These are phyloP conservation scores for Calocera viscosa DNA, from an alignment of 768 basidiomycete species.

Conservation along the genomic window DNA sequence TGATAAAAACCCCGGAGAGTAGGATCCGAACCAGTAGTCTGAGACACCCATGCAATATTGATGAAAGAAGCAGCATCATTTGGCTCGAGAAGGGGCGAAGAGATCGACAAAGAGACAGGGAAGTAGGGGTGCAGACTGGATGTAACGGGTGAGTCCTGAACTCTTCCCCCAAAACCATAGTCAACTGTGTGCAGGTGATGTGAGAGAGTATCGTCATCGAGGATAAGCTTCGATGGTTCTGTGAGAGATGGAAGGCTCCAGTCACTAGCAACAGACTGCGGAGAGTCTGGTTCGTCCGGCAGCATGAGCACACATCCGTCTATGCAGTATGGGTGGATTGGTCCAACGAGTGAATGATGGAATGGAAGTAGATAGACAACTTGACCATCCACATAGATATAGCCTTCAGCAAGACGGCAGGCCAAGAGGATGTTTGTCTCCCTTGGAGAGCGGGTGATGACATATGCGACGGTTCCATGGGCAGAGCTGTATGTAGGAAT, in stretches of 20 bases:
- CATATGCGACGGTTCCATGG: background rate
- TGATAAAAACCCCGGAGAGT: background rate
- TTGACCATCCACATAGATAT: background rate
- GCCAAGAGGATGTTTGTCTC: background rate
- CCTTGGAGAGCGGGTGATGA: background rate
- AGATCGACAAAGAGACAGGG: background rate
- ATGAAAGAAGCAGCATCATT: background rate
- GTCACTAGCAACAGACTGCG: background rate
- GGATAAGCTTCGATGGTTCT: background rate
- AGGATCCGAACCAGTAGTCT: background rate
- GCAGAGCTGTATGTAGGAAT: background rate
- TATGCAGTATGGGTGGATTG: background rate
- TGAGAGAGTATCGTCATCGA: background rate
- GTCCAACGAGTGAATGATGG: background rate
- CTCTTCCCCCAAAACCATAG: background rate
- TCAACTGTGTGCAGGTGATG: background rate
- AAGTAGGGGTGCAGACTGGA: background rate
- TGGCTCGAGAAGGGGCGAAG: background rate
- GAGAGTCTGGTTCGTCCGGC: background rate
- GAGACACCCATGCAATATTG: background rate
- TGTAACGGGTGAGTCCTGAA: background rate
- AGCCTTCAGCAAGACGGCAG: background rate
- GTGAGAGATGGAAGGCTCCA: background rate
- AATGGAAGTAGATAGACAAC: background rate
- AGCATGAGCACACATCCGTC: background rate